phyloP scores from a whole-genome alignment of 1,139 yeast species.

The Suhomyces maxii region DNA sequence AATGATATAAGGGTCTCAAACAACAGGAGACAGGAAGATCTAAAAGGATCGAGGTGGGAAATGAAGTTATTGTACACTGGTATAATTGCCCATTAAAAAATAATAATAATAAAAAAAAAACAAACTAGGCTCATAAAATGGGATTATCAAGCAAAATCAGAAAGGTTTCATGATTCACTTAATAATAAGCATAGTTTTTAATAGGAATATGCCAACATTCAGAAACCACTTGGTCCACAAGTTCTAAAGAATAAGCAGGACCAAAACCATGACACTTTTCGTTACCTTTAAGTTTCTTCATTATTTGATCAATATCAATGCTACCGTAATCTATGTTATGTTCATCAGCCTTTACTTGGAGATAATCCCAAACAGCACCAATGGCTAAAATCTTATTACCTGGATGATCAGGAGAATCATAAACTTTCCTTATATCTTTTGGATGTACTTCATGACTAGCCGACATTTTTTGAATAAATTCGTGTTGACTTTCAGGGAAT shows the following conservation, averaged over 20 bases:
- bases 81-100: too few relatives aligned
- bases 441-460: constrained; percentile 23
- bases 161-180: too few relatives aligned
- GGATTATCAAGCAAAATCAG: too few relatives aligned
- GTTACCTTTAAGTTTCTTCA: constrained; percentile 59
- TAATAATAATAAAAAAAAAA: too few relatives aligned
- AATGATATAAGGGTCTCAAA: not conserved
- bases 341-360: constrained; percentile 49
- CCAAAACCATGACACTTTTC: constrained; percentile 83
- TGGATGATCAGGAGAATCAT: constrained; percentile 35
- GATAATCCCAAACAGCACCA: constrained; percentile 82
- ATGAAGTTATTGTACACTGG: too few relatives aligned
- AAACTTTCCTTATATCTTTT: constrained; percentile 30
- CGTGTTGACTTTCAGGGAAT: constrained; percentile 40
- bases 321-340: constrained; percentile 45
- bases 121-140: too few relatives aligned
- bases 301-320: constrained; percentile 58
- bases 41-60: too few relatives aligned
- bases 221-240: constrained; percentile 42
- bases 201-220: constrained; percentile 9
- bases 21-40: not conserved
- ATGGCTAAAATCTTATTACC: constrained; percentile 59
- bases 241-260: constrained; percentile 65
- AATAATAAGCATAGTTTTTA: not conserved
- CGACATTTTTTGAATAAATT: constrained; percentile 34